Evolutionary conservation across 1,284 basidiomycete species (phyloP).

Genomic region (Trichosporon ovoides): DNA sequence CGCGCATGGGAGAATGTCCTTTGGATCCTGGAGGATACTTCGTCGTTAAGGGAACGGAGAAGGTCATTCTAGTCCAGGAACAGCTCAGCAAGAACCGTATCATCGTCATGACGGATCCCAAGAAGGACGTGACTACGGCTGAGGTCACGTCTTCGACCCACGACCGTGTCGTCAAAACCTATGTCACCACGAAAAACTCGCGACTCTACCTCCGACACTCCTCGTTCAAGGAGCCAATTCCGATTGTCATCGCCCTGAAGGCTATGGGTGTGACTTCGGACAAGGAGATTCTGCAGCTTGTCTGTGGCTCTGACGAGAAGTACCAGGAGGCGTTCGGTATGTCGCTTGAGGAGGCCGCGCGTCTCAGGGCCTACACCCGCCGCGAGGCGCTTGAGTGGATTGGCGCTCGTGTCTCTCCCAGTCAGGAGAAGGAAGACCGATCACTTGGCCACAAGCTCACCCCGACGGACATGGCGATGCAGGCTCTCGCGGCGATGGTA

Average conservation of each 20-base stretch:
- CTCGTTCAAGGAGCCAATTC: conserved; percentile 94
- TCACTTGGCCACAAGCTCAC: conserved; percentile 62
- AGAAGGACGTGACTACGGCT: conserved; percentile 88
- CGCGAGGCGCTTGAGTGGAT: conserved; percentile 96
- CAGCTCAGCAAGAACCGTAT: conserved; percentile 99
- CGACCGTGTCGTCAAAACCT: conserved; percentile 97
- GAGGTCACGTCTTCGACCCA: conserved; percentile 99
- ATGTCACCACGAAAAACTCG: conserved; percentile 89
- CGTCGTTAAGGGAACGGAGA: conserved; percentile 98
- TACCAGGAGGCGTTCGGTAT: conserved; percentile 86
- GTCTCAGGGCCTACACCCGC: conserved; percentile 79
- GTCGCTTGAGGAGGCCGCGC: conserved; percentile 89
- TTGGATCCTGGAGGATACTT: conserved; percentile 99
- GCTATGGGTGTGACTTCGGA: conserved; percentile 95
- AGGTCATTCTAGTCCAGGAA: conserved; percentile 98
- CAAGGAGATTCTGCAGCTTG: conserved; percentile 93
- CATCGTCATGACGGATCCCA: conserved; percentile 89
- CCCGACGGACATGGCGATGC: conserved; percentile 87
- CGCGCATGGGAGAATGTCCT: conserved; percentile 92
- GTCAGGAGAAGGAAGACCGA: conserved; percentile 58
- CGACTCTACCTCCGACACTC: conserved; percentile 98
- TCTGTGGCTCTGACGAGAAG: conserved; percentile 84
- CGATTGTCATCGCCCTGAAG: conserved; percentile 93
- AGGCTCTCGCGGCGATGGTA: conserved; percentile 94
- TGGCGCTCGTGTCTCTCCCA: conserved; percentile 75